Evolutionary conservation across 495 filamentous ascomycete species (phyloP).

Genomic region (Jackrogersella minutella): DNA sequence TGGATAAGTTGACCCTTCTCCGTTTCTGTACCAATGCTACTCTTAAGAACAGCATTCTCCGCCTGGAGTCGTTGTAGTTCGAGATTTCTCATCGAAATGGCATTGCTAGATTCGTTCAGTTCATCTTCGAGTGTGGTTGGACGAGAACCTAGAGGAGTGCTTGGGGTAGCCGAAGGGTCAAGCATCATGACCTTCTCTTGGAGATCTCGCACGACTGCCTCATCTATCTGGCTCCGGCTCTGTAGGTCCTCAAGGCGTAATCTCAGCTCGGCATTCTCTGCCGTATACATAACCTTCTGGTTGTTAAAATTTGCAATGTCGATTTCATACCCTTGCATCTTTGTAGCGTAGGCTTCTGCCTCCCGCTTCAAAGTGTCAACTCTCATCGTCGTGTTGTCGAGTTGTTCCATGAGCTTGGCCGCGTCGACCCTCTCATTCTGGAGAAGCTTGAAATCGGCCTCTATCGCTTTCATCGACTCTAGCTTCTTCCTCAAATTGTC

Average conservation of each 20-base stretch:
- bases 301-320: conserved; percentile 43
- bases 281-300: conserved; percentile 39
- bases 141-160: conserved; percentile 28
- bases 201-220: conserved; percentile 41
- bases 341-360: conserved; percentile 43
- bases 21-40: conserved; percentile 55
- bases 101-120: conserved; percentile 45
- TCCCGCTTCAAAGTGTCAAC: conserved; percentile 40
- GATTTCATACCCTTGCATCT: conserved; percentile 46
- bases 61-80: conserved; percentile 62
- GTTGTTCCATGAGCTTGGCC: conserved; percentile 55
- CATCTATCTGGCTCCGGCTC: conserved; percentile 41
- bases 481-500: conserved; percentile 80
- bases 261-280: conserved; percentile 40
- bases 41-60: conserved; percentile 61
- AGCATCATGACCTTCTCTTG: conserved; percentile 47
- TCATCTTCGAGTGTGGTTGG: conserved; percentile 43
- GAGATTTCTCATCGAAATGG: conserved; percentile 43
- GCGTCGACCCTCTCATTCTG: conserved; percentile 57
- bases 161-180: conserved; percentile 39
- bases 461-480: conserved; percentile 60
- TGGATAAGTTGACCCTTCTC: conserved; percentile 58
- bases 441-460: conserved; percentile 49
- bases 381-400: conserved; percentile 46
- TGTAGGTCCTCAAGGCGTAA: conserved; percentile 38